Evolutionary conservation across 1,284 basidiomycete genomes (phyloP).

Genomic region (Stereum hirsutum): DNA sequence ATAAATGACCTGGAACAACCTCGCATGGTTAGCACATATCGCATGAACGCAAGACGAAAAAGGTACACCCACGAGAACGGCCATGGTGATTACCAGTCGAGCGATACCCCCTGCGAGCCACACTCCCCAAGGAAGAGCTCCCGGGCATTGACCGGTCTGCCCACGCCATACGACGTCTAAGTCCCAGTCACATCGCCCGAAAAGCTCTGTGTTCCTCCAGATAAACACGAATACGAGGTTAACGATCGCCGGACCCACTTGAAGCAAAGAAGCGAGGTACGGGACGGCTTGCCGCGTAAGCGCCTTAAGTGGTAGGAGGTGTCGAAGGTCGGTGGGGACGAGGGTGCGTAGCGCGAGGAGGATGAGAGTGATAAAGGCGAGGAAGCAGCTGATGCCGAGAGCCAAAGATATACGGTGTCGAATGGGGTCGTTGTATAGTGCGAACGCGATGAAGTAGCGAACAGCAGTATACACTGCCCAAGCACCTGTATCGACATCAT

Average conservation of each 20-base stretch:
- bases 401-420: slow-evolving; percentile 37
- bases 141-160: slow-evolving; percentile 19
- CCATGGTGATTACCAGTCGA: slow-evolving; percentile 40
- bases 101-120: slow-evolving; percentile 45
- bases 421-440: slow-evolving; percentile 23
- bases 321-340: slow-evolving; percentile 28
- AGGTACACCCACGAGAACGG: slow-evolving; percentile 17
- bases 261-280: slow-evolving; percentile 34
- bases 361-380: slow-evolving; percentile 46
- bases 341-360: slow-evolving; percentile 30
- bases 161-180: slow-evolving; percentile 57
- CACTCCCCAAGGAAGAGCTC: slow-evolving; percentile 28
- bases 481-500: too few relatives aligned
- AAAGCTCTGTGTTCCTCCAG: slow-evolving; percentile 33
- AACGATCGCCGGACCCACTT: slow-evolving; percentile 39
- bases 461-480: slow-evolving; percentile 54
- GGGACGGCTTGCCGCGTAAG: slow-evolving; percentile 12
- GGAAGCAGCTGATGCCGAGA: slow-evolving; percentile 50
- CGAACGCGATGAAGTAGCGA: slow-evolving; percentile 53
- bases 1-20: too few relatives aligned
- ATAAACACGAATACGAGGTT: slow-evolving; percentile 45
- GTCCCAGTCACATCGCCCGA: slow-evolving; percentile 46
- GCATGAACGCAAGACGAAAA: slow-evolving; percentile 31
- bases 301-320: neutral
- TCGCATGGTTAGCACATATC: too few relatives aligned